Evolutionary conservation across 2,329 filamentous ascomycete species (phyloP), one percentile per base, ranked within the genome.

Genomic region (Sclerotinia nivalis): DNA sequence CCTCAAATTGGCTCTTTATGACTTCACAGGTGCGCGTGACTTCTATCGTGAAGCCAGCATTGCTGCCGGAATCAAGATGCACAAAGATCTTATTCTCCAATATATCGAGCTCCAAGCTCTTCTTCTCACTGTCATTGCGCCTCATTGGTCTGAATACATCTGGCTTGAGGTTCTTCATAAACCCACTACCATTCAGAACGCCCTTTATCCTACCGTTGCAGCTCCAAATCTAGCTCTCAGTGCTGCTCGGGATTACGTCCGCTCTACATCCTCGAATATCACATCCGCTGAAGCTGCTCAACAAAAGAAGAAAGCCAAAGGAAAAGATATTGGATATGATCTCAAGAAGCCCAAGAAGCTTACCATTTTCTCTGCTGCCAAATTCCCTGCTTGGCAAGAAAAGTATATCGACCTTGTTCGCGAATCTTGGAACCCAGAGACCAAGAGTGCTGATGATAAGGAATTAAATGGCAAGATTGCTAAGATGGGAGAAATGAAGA

Each of bases 91-190:
- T 15, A 86, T 95, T 45, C 82, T 88, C 75, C 88, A 90, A 75
- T 99, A 96, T 81, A 89, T 97, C 74, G 91, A 96, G 82, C 85
- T 96, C 28, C 95, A 97, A 80, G 89, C 92, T 59, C 85, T 97
- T 65, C 85, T 97, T 77, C 83, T 98, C 75, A 87, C 91, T 4
- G 91, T 93, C 66, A 89, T 98, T 72, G 90, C 95, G 2, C 95
- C 96, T 70, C 96, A 99, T 82, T 98, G 93, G 91, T 86, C 93
- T 60, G 96, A 99, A 79, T 91, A 97, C 81, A 89, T 99, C 78
- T 98, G 93, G 93, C 88, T 91, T 68, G 95, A 98, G 81, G 88
- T 98, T 2, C 88, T 99, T 71, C 88, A 91, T 79, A 93, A 92
- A 83, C 80, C 87, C 49, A 82, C 85, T 69, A 91, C 91, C 10